Evolutionary conservation across 768 basidiomycete genomes (phyloP), one percentile per base, ranked within the genome.

Genomic region (Hemileccinum impolitum): DNA sequence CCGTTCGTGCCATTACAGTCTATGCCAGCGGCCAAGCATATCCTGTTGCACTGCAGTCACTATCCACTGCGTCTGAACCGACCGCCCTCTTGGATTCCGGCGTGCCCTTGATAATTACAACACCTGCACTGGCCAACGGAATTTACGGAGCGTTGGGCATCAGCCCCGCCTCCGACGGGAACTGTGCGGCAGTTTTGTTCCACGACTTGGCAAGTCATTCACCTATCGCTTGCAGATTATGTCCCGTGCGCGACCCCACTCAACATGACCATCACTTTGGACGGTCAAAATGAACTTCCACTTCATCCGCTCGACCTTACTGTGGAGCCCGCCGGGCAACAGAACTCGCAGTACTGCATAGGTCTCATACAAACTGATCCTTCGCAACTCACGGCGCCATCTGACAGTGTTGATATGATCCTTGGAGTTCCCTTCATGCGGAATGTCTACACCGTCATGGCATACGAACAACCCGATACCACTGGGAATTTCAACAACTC

Each of bases 231-330:
- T 23, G 28, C 53, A 90, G 89, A 87, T 62, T 91, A 87, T 59
- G 75, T 90, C 15, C 84, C 85, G 0, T 91, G 89, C 61, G 72
- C 67, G 3, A 81, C 75, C 0, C 84, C 87, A 0, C 73, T 91
- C 28, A 90, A 90, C 63, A 71, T 90, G 49, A 80, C 82, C 4
- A 73, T 91, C 50, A 81, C 81, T 2, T 68, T 90, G 35, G 79
- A 83, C 61, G 70, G 72, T 54, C 80, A 79, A 40, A 61, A 71
- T 1, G 76, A 76, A 38, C 73, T 87, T 21, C 66, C 85, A 0
- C 58, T 90, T 2, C 89, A 91, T 56, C 90, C 88, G 0, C 81
- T 91, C 45, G 87, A 91, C 61, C 70, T 91, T 8, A 82, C 85
- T 5, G 59, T 72, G 0, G 67, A 76, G 43, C 77, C 83, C 0